phyloP scores from a whole-genome alignment of 192 early-diverging fungal species.

The Pilaira anomala region DNA sequence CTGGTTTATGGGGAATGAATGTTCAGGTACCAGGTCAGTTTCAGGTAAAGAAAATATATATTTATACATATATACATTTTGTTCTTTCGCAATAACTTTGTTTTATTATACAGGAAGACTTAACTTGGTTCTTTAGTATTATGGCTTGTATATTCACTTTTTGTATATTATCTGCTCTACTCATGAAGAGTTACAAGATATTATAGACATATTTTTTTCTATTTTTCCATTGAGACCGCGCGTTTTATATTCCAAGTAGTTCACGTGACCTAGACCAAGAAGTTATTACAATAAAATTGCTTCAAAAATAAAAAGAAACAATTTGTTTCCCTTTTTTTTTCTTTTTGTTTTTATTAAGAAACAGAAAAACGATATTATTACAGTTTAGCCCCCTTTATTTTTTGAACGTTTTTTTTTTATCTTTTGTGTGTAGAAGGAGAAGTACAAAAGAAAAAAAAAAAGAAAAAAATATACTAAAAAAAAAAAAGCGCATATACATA shows the following conservation, averaged over 20 bases:
- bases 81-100: not conserved
- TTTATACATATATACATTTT: too few relatives aligned
- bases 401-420: not conserved
- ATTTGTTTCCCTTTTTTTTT: not conserved
- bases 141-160: slow-evolving; percentile 29
- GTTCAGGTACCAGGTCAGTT: slow-evolving; percentile 58
- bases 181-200: slow-evolving; percentile 31
- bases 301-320: not conserved
- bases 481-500: not conserved
- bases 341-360: too few relatives aligned
- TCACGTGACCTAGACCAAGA: not conserved
- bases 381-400: too few relatives aligned
- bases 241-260: too few relatives aligned
- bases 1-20: slow-evolving; percentile 68
- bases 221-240: too few relatives aligned
- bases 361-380: too few relatives aligned
- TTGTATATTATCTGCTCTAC: slow-evolving; percentile 17
- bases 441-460: not conserved
- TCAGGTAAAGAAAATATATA: slow-evolving; percentile 1
- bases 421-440: too few relatives aligned
- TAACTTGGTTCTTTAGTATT: slow-evolving; percentile 34
- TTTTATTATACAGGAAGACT: slow-evolving; percentile 21
- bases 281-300: not conserved
- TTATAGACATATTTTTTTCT: slow-evolving; percentile 4
- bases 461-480: not conserved